Evolutionary conservation across 2,329 filamentous ascomycete species (phyloP).

Genomic region (Pseudogymnoascus verrucosus): DNA sequence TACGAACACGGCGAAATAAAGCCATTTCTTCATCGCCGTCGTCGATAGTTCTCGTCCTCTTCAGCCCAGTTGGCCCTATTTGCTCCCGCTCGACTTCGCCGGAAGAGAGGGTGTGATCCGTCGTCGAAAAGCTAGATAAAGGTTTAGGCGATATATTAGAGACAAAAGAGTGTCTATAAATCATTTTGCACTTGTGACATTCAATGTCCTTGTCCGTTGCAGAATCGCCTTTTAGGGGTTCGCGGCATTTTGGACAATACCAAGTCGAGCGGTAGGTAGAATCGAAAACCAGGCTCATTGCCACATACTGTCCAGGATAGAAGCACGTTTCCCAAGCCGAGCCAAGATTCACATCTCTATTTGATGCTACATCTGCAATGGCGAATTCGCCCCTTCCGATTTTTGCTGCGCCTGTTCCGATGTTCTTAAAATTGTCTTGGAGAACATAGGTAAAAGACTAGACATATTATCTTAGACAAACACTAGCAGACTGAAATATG

Average conservation of each 20-base stretch:
- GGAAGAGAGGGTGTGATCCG: neutral
- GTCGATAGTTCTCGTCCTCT: neutral
- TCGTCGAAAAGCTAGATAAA: neutral
- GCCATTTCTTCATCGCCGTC: slow-evolving; percentile 1
- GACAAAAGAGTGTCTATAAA: neutral
- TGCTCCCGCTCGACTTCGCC: neutral
- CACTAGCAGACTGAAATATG: neutral
- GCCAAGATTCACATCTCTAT: slow-evolving; percentile 17
- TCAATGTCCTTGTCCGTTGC: neutral
- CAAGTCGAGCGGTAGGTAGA: neutral
- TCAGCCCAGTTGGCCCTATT: neutral
- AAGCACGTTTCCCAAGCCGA: slow-evolving; percentile 22
- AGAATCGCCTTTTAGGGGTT: neutral
- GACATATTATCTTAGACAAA: neutral
- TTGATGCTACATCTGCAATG: slow-evolving; percentile 20
- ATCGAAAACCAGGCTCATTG: slow-evolving; percentile 27
- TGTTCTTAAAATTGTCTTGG: slow-evolving; percentile 19
- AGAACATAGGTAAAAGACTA: slow-evolving; percentile 23
- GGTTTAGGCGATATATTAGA: neutral
- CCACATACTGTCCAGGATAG: slow-evolving; percentile 25
- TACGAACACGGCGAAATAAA: slow-evolving; percentile 11
- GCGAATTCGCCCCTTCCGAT: slow-evolving; percentile 23
- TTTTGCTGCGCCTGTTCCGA: slow-evolving; percentile 17
- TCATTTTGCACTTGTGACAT: neutral
- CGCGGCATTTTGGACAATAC: neutral